Base-by-base conservation (phyloP, 2,329 filamentous ascomycete species). In the Calonectria naviculata region DNA sequence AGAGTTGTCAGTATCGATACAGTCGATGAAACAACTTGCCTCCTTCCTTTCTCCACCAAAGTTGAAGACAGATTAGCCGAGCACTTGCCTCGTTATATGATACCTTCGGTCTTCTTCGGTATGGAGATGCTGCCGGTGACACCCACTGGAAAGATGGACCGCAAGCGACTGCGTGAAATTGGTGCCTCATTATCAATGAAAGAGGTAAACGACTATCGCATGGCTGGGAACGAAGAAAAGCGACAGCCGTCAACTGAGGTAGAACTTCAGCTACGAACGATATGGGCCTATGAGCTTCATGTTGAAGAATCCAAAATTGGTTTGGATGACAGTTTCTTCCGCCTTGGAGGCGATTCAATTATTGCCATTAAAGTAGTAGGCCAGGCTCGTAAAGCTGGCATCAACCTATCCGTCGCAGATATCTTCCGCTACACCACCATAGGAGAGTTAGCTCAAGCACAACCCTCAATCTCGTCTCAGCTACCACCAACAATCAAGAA, bases 261-360 rank as follows among this genome's bases (percentile, higher is more conserved):
- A 3, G 28, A 80, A 28, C 65, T 69, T 17, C 74, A 76, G 3
- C 74, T 86, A n/a, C 80, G 77, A 17, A 66, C 58, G 8, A 77
- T 84, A 21, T 87, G 85, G 84, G 76, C 79, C 9, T 75, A 80
- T 1, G 76, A 85, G 0, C 78, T 87, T 4, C 74, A 75, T 2
- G 74, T 84, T 5, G 73, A 78, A 2, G 70, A 79, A 19, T 74
- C 81, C 2, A 70, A 75, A 3, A 84, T 87, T 24, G 82, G 82
- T 3, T 68, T 82, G 0, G 82, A 85, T 5, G 84, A 87, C 71
- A 86, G 84, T 76, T 89, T 89, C 77, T 87, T 88, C 80, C 81
- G 80, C 0, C 81, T 87, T 0, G 87, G 87, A n/a, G 87, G 87
- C 24, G 86, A 88, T 72, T 88, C 87, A 0, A 83, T 89, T 3